A percentile compares a stretch with the other conserved stretches of the same genome.
phyloP scores from a whole-genome alignment of 2,329 filamentous ascomycete genomes.

The Xylariaceae sp. region DNA sequence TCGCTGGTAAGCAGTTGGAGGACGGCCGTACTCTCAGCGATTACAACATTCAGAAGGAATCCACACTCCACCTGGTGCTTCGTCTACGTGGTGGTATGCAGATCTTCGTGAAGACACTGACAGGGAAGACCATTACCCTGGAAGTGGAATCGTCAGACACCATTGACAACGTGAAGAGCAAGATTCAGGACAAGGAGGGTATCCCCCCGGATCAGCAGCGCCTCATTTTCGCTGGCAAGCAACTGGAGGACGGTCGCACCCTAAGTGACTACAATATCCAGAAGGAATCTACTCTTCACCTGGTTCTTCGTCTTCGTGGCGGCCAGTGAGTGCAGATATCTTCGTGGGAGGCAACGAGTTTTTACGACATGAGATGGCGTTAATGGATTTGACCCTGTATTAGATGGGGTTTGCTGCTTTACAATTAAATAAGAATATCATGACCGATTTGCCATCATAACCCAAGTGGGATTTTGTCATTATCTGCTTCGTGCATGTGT shows the following conservation, averaged over 20 bases:
- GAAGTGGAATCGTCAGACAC: slow-evolving; percentile 65
- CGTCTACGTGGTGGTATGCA: slow-evolving; percentile 78
- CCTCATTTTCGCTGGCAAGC: slow-evolving; percentile 66
- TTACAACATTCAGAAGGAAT: slow-evolving; percentile 96
- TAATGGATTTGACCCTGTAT: slow-evolving; percentile 21
- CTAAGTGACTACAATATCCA: slow-evolving; percentile 89
- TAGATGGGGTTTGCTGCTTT: slow-evolving; percentile 16
- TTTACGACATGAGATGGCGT: slow-evolving; percentile 29
- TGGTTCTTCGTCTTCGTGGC: slow-evolving; percentile 66
- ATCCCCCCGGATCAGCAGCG: slow-evolving; percentile 67
- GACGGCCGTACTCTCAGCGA: slow-evolving; percentile 86
- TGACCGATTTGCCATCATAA: slow-evolving; percentile 12
- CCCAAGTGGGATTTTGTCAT: slow-evolving; percentile 4
- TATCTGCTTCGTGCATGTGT: background rate
- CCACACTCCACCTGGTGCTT: slow-evolving; percentile 73
- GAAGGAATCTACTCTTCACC: slow-evolving; percentile 67
- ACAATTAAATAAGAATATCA: slow-evolving; percentile 14
- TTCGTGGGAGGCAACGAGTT: slow-evolving; percentile 22
- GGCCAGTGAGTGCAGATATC: slow-evolving; percentile 41
- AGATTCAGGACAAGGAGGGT: slow-evolving; percentile 69
- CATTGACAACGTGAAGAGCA: slow-evolving; percentile 65
- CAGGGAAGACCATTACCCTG: slow-evolving; percentile 64
- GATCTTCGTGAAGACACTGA: slow-evolving; percentile 67
- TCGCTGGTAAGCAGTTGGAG: slow-evolving; percentile 88
- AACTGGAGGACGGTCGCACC: slow-evolving; percentile 69